Conservation (phyloP, 345 rosid species). For the Carallia pectinifolia region DNA sequence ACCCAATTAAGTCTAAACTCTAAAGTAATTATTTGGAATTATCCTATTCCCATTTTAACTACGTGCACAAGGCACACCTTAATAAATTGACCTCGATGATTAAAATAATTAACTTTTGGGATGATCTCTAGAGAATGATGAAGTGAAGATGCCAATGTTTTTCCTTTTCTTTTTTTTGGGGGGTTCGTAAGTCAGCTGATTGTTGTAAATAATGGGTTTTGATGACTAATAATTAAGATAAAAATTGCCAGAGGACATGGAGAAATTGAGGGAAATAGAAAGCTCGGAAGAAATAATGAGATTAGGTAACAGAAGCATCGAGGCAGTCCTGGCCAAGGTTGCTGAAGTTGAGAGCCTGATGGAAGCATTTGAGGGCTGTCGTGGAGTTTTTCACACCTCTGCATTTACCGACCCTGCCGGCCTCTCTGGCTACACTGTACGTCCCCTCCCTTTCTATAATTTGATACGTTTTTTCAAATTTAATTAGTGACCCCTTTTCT, state of each 20-base stretch:
- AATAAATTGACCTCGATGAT: too few relatives aligned
- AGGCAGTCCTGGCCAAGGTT: slow-evolving; percentile 53
- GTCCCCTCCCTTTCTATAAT: slow-evolving; percentile 3
- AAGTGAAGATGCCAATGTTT: background rate
- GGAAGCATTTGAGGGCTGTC: slow-evolving; percentile 76
- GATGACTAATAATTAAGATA: background rate
- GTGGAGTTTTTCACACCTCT: slow-evolving; percentile 80
- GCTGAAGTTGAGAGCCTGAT: slow-evolving; percentile 45
- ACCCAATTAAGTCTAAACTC: too few relatives aligned
- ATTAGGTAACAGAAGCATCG: slow-evolving; percentile 18
- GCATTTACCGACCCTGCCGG: slow-evolving; percentile 80
- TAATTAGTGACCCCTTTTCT: too few relatives aligned
- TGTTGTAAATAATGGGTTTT: background rate
- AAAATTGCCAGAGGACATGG: slow-evolving; percentile 44
- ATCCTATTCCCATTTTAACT: too few relatives aligned
- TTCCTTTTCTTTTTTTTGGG: background rate
- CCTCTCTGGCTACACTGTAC: slow-evolving; percentile 86
- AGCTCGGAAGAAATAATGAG: slow-evolving; percentile 40
- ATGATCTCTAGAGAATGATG: too few relatives aligned
- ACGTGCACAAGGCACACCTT: too few relatives aligned
- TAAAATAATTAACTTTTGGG: too few relatives aligned
- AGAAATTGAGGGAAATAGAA: slow-evolving; percentile 54
- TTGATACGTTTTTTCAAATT: background rate
- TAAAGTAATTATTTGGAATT: too few relatives aligned
- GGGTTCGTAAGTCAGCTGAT: background rate